Evolutionary conservation across 2,329 filamentous ascomycete species (phyloP).

Genomic region (Hypoxylon sp.): DNA sequence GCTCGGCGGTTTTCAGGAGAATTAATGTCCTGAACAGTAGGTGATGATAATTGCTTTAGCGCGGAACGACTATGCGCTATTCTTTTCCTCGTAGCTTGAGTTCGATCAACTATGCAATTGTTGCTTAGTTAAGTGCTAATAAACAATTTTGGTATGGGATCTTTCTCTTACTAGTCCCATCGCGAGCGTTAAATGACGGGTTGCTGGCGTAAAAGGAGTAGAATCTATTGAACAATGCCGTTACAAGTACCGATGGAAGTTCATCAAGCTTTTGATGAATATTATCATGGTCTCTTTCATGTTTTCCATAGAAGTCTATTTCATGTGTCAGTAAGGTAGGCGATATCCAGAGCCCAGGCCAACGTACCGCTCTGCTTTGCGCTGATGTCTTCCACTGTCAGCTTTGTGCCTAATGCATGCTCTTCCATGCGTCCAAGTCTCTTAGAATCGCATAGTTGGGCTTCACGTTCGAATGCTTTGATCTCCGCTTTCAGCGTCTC

Average conservation of each 20-base stretch:
- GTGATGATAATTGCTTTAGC: constrained; percentile 14
- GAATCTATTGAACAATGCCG: constrained; percentile 25
- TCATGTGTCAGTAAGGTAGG: background rate
- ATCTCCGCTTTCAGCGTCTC: constrained; percentile 21
- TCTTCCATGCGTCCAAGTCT: constrained; percentile 34
- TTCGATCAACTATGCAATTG: constrained; percentile 11
- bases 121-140: background rate
- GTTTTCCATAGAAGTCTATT: constrained; percentile 14
- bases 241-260: constrained; percentile 7
- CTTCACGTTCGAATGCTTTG: constrained; percentile 31
- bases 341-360: background rate
- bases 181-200: constrained; percentile 29
- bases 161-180: constrained; percentile 28
- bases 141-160: background rate
- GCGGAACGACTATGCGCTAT: constrained; percentile 8
- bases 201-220: constrained; percentile 32
- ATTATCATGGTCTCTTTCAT: constrained; percentile 13
- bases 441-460: constrained; percentile 30
- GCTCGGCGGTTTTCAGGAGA: constrained; percentile 11
- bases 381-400: constrained; percentile 24
- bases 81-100: constrained; percentile 9
- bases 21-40: background rate
- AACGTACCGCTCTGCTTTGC: constrained; percentile 13
- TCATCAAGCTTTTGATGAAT: constrained; percentile 23
- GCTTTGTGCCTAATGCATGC: constrained; percentile 13